Conservation (phyloP, 1,284 basidiomycete genomes). For the Ceratobasidium sp. region DNA sequence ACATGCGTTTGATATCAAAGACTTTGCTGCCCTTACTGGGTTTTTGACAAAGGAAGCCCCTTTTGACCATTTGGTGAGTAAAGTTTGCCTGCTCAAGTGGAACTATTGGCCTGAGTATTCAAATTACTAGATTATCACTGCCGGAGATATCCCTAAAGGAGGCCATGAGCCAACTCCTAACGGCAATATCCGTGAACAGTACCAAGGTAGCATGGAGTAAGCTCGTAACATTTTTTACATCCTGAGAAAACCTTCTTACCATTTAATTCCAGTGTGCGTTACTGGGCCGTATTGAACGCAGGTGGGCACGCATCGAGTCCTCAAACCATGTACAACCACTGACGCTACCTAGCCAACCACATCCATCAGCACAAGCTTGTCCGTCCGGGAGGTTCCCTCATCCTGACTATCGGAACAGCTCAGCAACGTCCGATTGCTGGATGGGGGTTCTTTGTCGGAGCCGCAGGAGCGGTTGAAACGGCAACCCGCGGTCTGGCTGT, state of each 20-base stretch:
- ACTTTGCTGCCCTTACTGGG: conserved; percentile 14
- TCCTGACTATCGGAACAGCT: conserved; percentile 3
- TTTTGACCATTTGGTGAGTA: conserved; percentile 23
- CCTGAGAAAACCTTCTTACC: too few relatives aligned
- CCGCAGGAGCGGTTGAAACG: conserved; percentile 11
- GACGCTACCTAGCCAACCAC: neutral
- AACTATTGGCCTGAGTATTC: neutral
- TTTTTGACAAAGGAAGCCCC: conserved; percentile 21
- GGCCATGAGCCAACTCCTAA: neutral
- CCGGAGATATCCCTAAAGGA: neutral
- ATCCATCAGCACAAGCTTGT: conserved; percentile 16
- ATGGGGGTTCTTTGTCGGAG: neutral
- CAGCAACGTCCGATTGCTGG: conserved; percentile 3
- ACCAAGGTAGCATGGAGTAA: neutral
- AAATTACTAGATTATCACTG: neutral
- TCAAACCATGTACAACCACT: neutral
- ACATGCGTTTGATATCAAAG: neutral
- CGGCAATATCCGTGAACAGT: neutral
- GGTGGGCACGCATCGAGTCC: neutral
- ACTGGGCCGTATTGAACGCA: conserved; percentile 4
- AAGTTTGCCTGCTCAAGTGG: neutral
- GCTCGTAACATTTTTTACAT: neutral
- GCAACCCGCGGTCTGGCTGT: conserved; percentile 15
- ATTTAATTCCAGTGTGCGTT: neutral
- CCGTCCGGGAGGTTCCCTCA: conserved; percentile 23